A percentile compares a stretch with the other conserved stretches of the same genome.
These are phyloP conservation scores for Sarcodon sp. DNA, from an alignment of 768 basidiomycete species.

Conservation along the genomic window DNA sequence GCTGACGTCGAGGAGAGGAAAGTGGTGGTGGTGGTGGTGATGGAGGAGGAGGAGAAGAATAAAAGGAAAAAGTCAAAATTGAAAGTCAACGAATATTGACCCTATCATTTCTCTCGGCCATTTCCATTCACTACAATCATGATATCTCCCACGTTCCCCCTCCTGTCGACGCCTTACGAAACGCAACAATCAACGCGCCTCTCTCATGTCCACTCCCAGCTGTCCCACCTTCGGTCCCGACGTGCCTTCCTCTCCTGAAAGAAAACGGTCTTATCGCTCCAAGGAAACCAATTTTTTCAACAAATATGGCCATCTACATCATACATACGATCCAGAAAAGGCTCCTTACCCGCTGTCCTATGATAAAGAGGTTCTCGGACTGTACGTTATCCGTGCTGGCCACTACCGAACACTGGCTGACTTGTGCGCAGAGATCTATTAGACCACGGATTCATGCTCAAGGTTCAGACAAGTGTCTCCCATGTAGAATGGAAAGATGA, in stretches of 20 bases:
- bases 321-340: conserved; percentile 60
- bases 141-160: not conserved
- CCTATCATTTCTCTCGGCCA: conserved; percentile 9
- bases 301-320: conserved; percentile 53
- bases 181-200: too few species aligned
- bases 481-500: conserved; percentile 40
- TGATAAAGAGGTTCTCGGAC: conserved; percentile 50
- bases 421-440: not conserved
- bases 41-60: too few species aligned
- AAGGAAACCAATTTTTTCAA: conserved; percentile 47
- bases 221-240: too few species aligned
- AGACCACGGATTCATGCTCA: conserved; percentile 10
- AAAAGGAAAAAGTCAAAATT: too few species aligned
- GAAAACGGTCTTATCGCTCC: conserved; percentile 5
- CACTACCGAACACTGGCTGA: not conserved
- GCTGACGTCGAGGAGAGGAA: too few species aligned
- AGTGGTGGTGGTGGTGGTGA: too few species aligned
- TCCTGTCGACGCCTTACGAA: conserved; percentile 5
- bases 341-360: conserved; percentile 73
- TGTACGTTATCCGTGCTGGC: conserved; percentile 29
- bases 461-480: conserved; percentile 39
- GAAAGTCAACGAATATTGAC: too few species aligned
- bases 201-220: too few species aligned
- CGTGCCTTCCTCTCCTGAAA: too few species aligned
- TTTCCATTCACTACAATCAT: not conserved